Base-by-base conservation (phyloP, 257 asterid genomes). In the Voacanga thouarsii region DNA sequence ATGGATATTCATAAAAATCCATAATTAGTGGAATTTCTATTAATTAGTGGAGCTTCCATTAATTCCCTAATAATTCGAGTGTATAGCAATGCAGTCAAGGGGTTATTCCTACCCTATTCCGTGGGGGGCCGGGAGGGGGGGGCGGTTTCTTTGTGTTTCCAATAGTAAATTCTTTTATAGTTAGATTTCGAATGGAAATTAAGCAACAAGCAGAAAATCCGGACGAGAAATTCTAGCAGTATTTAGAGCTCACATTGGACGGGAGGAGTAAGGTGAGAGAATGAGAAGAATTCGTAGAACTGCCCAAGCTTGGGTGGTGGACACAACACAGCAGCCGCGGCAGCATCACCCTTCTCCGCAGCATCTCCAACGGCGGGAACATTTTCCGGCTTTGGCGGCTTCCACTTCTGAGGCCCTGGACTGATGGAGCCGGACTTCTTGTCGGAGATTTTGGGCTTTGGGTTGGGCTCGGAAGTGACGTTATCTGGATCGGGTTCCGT, bases 221-320 rank as follows among this genome's bases (percentile, higher is more conserved):
- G 12, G n/a, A 16, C 9, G 24, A 9, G 33, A 44, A 67, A 81
- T 75, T 61, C 5, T 65, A 2, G 14, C 5, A 7, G 68, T 45
- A 26, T 12, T 55, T 24, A n/a, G 53, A 49, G 65, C 96, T 90
- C 79, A 93, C 98, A 91, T 61, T 93, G 98, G 84, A 93, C 83
- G 9, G 98, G 98, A 44, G 97, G 90, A 75, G 92, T 82, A 84
- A 93, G 94, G 83, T 93, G 93, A 72, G 94, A 83, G 84, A 93
- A 88, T 3, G 97, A 89, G 91, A 93, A 90, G 84, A 93, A 93
- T 53, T 93, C 94, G 84, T 91, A 93, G 81, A 91, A 91, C 83
- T 88, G 94, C 56, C 92, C 95, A 21, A 93, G 90, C 87, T 83
- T 86, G 65, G 91, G 98, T 77, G 97, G 98, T 12, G 98, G 98